Conservation (phyloP, 176 grass and related monocot genomes). For the Oryza glumipatula region DNA sequence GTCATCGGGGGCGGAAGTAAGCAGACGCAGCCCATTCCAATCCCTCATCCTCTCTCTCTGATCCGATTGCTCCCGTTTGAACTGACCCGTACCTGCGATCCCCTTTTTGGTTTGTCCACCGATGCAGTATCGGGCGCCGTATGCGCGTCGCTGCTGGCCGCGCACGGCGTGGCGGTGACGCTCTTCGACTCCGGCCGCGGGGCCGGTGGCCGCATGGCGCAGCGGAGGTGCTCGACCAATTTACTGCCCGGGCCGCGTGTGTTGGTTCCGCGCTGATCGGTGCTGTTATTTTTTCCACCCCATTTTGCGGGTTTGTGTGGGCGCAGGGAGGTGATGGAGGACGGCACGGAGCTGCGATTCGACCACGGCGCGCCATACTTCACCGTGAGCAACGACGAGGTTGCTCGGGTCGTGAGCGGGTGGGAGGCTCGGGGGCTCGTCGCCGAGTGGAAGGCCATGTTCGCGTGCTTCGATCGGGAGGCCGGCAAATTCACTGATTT, state of each 20-base stretch:
- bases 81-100: not conserved
- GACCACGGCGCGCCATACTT: slow-evolving; percentile 94
- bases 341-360: slow-evolving; percentile 75
- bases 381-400: slow-evolving; percentile 67
- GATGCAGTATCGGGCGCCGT: slow-evolving; percentile 80
- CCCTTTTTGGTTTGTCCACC: not conserved
- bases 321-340: slow-evolving; percentile 65
- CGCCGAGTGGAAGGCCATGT: slow-evolving; percentile 77
- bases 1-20: slow-evolving; percentile 90
- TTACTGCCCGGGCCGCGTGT: not conserved
- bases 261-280: slow-evolving; percentile 15
- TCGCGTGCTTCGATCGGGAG: slow-evolving; percentile 60
- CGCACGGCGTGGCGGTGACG: slow-evolving; percentile 71
- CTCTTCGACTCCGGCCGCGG: slow-evolving; percentile 86
- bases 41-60: not conserved
- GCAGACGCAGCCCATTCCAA: not conserved
- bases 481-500: slow-evolving; percentile 62
- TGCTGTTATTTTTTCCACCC: not conserved
- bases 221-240: slow-evolving; percentile 64
- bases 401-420: slow-evolving; percentile 55
- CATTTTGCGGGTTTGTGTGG: not conserved
- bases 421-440: slow-evolving; percentile 78
- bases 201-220: slow-evolving; percentile 86
- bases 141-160: slow-evolving; percentile 88
- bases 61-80: not conserved